Conservation (phyloP, 2,329 filamentous ascomycete genomes). For the Trichoderma aggressivum region DNA sequence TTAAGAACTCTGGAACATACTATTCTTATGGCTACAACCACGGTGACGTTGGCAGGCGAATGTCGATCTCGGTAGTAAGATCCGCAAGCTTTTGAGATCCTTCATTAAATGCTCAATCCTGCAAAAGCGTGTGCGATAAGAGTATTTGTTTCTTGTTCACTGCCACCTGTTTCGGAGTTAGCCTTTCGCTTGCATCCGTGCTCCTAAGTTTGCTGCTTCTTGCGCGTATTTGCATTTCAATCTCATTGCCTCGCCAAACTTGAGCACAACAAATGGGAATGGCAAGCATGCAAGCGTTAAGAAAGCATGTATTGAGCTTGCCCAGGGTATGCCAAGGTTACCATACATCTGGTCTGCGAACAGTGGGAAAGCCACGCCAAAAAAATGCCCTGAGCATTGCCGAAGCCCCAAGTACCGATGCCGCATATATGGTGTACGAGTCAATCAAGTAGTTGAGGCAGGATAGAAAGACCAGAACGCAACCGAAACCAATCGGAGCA, state of each 20-base stretch:
- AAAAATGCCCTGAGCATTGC: slow-evolving; percentile 5
- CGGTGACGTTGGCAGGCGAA: no score
- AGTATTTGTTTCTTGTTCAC: neutral
- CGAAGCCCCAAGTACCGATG: neutral
- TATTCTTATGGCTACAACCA: no score
- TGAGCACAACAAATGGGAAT: slow-evolving; percentile 1
- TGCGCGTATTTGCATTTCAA: neutral
- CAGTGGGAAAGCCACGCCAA: neutral
- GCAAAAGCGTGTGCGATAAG: no score
- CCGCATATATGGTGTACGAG: neutral
- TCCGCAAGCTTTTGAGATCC: no score
- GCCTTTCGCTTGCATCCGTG: neutral
- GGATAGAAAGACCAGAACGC: neutral
- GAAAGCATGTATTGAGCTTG: neutral
- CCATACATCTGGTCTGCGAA: neutral
- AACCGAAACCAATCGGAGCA: neutral
- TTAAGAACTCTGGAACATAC: no score
- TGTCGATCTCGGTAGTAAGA: no score
- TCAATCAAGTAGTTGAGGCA: neutral
- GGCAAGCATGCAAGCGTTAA: neutral
- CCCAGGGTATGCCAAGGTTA: neutral
- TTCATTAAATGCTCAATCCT: no score
- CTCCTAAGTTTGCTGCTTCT: neutral
- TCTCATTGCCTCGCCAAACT: neutral
- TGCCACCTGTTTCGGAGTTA: neutral